These are phyloP conservation scores for Penicillium alfredii DNA, from an alignment of 495 filamentous ascomycete genomes.

Conservation along the genomic window DNA sequence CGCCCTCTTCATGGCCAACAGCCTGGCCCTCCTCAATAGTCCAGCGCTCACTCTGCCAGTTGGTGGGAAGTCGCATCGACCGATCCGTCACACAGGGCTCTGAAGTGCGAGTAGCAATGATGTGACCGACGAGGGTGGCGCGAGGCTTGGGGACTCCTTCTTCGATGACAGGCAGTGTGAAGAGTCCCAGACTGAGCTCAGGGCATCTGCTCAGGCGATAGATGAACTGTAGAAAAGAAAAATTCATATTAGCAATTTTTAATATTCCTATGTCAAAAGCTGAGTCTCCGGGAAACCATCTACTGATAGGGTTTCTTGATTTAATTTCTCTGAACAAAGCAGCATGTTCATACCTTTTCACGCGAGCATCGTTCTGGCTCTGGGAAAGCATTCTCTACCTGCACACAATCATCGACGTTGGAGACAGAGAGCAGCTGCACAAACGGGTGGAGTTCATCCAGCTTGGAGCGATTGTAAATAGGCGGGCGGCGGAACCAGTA, in stretches of 20 bases:
- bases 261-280: too few species aligned
- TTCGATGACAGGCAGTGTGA: conserved; percentile 49
- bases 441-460: conserved; percentile 58
- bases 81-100: conserved; percentile 60
- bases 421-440: conserved; percentile 63
- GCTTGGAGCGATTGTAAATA: conserved; percentile 35
- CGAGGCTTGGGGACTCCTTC: conserved; percentile 39
- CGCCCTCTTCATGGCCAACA: conserved; percentile 62
- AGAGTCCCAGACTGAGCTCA: conserved; percentile 78
- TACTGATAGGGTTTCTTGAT: too few species aligned
- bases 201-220: conserved; percentile 75
- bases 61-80: conserved; percentile 65
- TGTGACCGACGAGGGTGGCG: conserved; percentile 67
- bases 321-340: neutral
- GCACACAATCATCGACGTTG: conserved; percentile 70
- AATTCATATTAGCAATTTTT: conserved; percentile 13
- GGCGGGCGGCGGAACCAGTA: conserved; percentile 42
- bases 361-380: conserved; percentile 63
- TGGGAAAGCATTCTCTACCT: conserved; percentile 72
- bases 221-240: conserved; percentile 50
- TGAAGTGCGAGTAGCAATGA: conserved; percentile 66
- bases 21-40: conserved; percentile 29
- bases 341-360: conserved; percentile 62
- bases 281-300: too few species aligned
- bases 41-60: conserved; percentile 50